These are phyloP conservation scores for Erodium trifolium DNA, from an alignment of 441 rosid species.

Conservation along the genomic window DNA sequence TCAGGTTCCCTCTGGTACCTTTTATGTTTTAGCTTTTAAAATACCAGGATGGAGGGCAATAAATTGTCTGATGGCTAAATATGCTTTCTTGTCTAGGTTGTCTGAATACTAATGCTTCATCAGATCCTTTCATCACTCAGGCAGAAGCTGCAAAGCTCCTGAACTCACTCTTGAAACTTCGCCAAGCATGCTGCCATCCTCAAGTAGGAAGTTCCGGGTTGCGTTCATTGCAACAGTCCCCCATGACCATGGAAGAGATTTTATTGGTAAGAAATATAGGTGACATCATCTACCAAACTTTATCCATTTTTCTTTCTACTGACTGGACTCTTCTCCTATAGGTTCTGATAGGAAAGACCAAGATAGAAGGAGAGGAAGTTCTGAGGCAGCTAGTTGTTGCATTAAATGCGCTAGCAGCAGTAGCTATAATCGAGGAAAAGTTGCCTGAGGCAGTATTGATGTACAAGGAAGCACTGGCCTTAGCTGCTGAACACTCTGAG, in stretches of 20 bases:
- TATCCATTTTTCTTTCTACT: constrained; percentile 20
- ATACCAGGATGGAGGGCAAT: constrained; percentile 13
- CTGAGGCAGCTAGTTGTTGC: constrained; percentile 82
- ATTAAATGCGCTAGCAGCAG: constrained; percentile 90
- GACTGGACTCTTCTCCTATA: constrained; percentile 26
- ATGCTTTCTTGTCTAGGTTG: constrained; percentile 36
- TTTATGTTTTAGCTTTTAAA: constrained; percentile 20
- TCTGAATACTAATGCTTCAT: constrained; percentile 21
- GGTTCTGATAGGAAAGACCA: constrained; percentile 94
- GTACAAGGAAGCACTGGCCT: constrained; percentile 71
- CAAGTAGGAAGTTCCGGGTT: constrained; percentile 98
- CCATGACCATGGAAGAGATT: constrained; percentile 97
- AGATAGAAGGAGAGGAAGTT: constrained; percentile 88
- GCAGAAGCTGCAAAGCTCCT: constrained; percentile 80
- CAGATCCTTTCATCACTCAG: constrained; percentile 63
- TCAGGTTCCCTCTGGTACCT: constrained; percentile 37
- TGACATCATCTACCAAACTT: constrained; percentile 5
- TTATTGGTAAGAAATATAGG: constrained; percentile 36
- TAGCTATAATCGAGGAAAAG: constrained; percentile 68
- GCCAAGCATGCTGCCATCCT: constrained; percentile 99
- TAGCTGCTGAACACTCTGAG: constrained; percentile 60
- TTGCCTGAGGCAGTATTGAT: constrained; percentile 55
- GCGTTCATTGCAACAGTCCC: constrained; percentile 85
- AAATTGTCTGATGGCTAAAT: constrained; percentile 15
- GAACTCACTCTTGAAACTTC: constrained; percentile 92